Base-by-base conservation (phyloP, 2,329 filamentous ascomycete species). In the Phyllosticta capitalensis region DNA sequence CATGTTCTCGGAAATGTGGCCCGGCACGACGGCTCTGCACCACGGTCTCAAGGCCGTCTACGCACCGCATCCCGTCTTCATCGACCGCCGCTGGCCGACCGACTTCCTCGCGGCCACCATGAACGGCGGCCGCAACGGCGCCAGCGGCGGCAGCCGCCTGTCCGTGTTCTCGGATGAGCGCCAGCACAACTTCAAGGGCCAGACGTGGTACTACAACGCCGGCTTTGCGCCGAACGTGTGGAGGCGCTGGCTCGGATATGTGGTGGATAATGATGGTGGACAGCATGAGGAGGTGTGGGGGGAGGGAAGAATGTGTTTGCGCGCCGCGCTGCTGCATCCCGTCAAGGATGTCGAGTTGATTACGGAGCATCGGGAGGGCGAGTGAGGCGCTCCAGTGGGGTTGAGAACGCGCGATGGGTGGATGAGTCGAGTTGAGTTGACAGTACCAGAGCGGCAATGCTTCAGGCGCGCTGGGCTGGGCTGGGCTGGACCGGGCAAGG, bases 1-100 rank as follows among this genome's bases (percentile, higher is more conserved):
- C 71, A 90, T 86, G 86, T 91, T 89, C 69, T 83, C 82, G 24
- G 88, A 92, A 71, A 92, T 92, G 88, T 90, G 87, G 74, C 87
- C 87, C 1, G 81, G 86, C 0, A 82, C 81, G 0, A 81, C 84
- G 68, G 86, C 87, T 0, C 76, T 92, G 5, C 88, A 90, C 65
- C 88, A 89, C 67, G 88, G 88, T 1, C 78, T 90, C 66, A 92
- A 92, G 73, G 88, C 87, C 21, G 85, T 89, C 0, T 89, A 86
- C 65, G 79, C 78, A 1, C 81, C 81, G 0, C 80, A 83, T 54
- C 80, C 81, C 0, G 79, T 83, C 14, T 82, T 79, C 67, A 77
- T 82, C 30, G 81, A 83, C 65, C 78, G 80, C 3, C 73, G 76
- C 38, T 83, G 81, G 81, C 79, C 81, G 0, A 75, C 78, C 0